Base-by-base conservation (phyloP, 176 grass and related monocot genomes). In the Oryza punctata region DNA sequence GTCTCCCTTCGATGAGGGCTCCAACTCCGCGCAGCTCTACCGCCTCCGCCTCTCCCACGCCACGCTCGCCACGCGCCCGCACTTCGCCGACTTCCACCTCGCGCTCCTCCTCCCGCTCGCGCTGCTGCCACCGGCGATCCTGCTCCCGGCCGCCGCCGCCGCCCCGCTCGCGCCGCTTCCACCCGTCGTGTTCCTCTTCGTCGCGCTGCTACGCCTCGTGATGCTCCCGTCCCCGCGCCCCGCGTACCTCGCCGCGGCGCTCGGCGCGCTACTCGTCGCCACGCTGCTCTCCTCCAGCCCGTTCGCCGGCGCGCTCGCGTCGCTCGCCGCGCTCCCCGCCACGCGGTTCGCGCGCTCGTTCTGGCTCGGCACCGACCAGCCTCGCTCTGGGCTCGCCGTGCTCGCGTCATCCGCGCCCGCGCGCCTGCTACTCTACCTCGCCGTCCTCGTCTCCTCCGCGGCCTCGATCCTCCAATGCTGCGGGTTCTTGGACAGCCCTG, bases 341-440 rank as follows among this genome's bases (percentile, higher is more conserved):
- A 70, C 89, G 38, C 69, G 77, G 14, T 95, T 90, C 43, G 86
- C 96, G 4, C 85, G 91, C 73, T 73, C 89, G 18, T 99, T 96
- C 80, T 99, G 96, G 96, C 93, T 99, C 65, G 93, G 91, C 35
- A 96, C 91, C 0, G 91, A 99, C 78, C 93, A 96, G 78, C 86
- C 86, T 10, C 89, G 87, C 67, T 89, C 87, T 2, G 79, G 89
- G 69, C 94, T 96, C 44, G 89, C 91, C 1, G 89, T 93, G 19
- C 86, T 95, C 27, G 72, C 96, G 0, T 91, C 91, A 4, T 90
- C 93, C 15, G 67, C 63, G 70, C 70, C 88, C 41, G 57, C 81
- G 29, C 89, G 81, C n/a, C 59, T 92, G 35, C 65, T 92, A 0
- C 73, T 95, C 52, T 71, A 93, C 74, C 72, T 79, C 12, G 70